Evolutionary conservation across 495 filamentous ascomycete genomes (phyloP).

Genomic region (Cairneyella variabilis): DNA sequence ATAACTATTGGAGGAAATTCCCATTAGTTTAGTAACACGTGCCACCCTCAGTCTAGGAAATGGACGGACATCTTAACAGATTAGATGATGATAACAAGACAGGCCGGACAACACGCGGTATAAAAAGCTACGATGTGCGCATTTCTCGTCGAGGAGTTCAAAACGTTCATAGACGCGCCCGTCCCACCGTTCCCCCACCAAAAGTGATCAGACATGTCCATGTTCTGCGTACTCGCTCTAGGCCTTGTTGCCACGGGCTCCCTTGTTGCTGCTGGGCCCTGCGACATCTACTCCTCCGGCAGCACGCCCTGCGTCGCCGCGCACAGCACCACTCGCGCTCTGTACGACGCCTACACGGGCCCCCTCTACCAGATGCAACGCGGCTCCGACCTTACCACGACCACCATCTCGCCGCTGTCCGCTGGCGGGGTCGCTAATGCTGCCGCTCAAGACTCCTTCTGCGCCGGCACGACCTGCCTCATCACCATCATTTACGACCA

Average conservation of each 20-base stretch:
- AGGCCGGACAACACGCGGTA: too few species aligned
- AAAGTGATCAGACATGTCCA: slow-evolving; percentile 34
- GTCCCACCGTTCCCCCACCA: slow-evolving; percentile 1
- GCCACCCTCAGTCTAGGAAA: too few species aligned
- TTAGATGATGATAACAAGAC: slow-evolving; percentile 11
- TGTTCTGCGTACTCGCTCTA: slow-evolving; percentile 33
- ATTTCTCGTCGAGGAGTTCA: slow-evolving; percentile 9
- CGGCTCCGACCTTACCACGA: slow-evolving; percentile 43
- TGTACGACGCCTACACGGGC: slow-evolving; percentile 48
- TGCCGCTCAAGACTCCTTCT: slow-evolving; percentile 53
- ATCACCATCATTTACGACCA: slow-evolving; percentile 60
- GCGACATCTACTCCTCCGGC: slow-evolving; percentile 51
- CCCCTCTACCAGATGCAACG: slow-evolving; percentile 54
- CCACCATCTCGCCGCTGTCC: slow-evolving; percentile 42
- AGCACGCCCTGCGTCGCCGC: slow-evolving; percentile 53
- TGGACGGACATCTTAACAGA: too few species aligned
- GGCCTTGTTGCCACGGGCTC: slow-evolving; percentile 37
- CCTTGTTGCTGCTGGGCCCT: slow-evolving; percentile 46
- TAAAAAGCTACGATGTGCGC: too few species aligned
- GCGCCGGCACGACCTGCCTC: slow-evolving; percentile 50
- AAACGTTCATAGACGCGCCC: slow-evolving; percentile 8
- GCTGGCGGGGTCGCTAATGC: slow-evolving; percentile 52
- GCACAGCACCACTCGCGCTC: slow-evolving; percentile 56
- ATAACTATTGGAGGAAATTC: too few species aligned
- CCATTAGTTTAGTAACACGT: too few species aligned